Base-by-base conservation (phyloP, 495 filamentous ascomycete genomes). In the Neurospora africana region DNA sequence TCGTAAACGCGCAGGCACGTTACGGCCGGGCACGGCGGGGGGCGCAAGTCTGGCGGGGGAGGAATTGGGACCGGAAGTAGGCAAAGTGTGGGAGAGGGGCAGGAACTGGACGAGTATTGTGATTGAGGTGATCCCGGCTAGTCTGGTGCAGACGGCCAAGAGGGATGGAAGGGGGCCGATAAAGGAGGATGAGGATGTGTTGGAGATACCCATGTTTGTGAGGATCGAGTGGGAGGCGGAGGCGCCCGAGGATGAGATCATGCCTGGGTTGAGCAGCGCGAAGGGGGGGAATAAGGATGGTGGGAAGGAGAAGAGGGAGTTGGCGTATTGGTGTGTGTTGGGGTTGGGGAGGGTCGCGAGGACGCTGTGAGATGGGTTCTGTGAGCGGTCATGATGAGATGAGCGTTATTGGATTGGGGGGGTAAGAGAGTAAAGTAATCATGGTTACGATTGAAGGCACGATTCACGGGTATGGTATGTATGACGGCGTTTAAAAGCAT, bases 61-160 rank as follows among this genome's bases (percentile, higher is more conserved):
- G 77, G 78, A 8, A 79, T 74, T 30, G 75, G 75, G 37, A 78
- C 89, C 93, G 3, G 93, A 97, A 78, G 93, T 91, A 6, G 95
- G 95, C 19, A 98, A 98, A 81, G 89, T 99, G 35, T 99, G 93
- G 93, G 93, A 98, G 72, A 87, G 90, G 72, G 94, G 94, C 0
- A 85, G 95, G n/a, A 99, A 98, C 78, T 97, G 93, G 93, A 94
- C 93, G 2, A 92, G 87, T 67, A 91, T 99, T 8, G 91, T 98
- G 8, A 83, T 99, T 19, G 95, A 99, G 79, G 91, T 99, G 13
- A 87, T 97, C 7, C 93, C 94, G 6, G 91, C 92, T 0, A 81
- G 80, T 30, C 73, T 89, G 43, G 72, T 71, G 23, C 47, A 69
- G 36, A 71, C 65, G 39, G 75, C 75, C 68, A 78, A 72, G 71